These are phyloP conservation scores for Acanthamoeba triangularis DNA, from an alignment of 208 protist species.

Conservation along the genomic window DNA sequence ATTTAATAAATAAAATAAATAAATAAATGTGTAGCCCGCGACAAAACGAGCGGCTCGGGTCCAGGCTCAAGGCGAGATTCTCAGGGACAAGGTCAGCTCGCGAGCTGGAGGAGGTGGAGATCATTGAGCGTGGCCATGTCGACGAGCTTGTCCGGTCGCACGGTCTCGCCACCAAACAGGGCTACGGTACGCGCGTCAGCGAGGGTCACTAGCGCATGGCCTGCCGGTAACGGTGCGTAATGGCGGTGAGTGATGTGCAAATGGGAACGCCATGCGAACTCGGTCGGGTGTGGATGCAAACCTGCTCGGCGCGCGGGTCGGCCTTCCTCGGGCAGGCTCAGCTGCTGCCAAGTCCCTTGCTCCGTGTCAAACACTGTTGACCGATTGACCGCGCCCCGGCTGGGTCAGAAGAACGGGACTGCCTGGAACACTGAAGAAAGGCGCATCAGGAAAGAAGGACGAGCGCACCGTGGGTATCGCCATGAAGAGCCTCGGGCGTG, in stretches of 20 bases:
- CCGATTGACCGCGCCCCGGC: neutral
- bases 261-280: neutral
- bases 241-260: neutral
- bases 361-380: constrained; percentile 7
- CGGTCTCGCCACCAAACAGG: constrained; percentile 5
- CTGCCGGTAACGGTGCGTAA: neutral
- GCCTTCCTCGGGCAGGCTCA: neutral
- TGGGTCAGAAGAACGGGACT: neutral
- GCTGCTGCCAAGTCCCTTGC: neutral
- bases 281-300: neutral
- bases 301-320: neutral
- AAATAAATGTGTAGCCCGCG: too few species aligned
- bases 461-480: neutral
- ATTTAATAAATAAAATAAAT: too few species aligned
- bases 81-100: too few species aligned
- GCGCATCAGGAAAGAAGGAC: neutral
- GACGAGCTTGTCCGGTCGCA: neutral
- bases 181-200: neutral
- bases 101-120: neutral
- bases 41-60: too few species aligned
- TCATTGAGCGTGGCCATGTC: constrained; percentile 22
- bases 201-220: neutral
- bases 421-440: neutral
- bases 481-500: neutral
- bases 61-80: too few species aligned